Percentiles rank a stretch among this genome's conserved stretches.
These are phyloP conservation scores for Erucastrum elatum DNA, from an alignment of 345 rosid species.

Conservation along the genomic window DNA sequence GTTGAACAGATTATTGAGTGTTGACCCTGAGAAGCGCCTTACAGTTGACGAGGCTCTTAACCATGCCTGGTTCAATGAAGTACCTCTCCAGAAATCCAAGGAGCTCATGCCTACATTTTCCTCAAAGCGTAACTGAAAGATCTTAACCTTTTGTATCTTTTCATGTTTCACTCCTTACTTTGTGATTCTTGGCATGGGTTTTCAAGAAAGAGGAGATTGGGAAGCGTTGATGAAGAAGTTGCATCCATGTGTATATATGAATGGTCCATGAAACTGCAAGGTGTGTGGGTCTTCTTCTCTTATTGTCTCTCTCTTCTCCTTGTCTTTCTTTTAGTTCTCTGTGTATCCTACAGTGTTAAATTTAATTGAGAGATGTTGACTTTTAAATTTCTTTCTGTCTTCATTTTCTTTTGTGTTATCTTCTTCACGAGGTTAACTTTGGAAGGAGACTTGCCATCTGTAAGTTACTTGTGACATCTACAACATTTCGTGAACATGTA, in stretches of 20 bases:
- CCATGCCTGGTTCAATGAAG: slow-evolving; percentile 80
- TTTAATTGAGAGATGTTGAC: neutral
- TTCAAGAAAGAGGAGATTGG: slow-evolving; percentile 4
- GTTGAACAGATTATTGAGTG: slow-evolving; percentile 62
- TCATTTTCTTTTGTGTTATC: slow-evolving; percentile 35
- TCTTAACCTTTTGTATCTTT: slow-evolving; percentile 11
- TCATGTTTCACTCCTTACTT: neutral
- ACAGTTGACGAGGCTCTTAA: slow-evolving; percentile 75
- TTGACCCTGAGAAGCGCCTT: slow-evolving; percentile 77
- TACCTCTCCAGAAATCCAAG: slow-evolving; percentile 67
- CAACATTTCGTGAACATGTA: neutral
- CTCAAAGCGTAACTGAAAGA: slow-evolving; percentile 40
- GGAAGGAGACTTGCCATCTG: slow-evolving; percentile 27
- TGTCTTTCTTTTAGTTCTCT: neutral
- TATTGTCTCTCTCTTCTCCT: neutral
- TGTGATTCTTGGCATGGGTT: slow-evolving; percentile 26
- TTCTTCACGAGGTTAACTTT: slow-evolving; percentile 36
- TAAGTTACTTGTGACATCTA: slow-evolving; percentile 24
- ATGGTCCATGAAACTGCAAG: slow-evolving; percentile 29
- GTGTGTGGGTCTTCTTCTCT: slow-evolving; percentile 30
- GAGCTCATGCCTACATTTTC: slow-evolving; percentile 78
- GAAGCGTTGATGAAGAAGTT: neutral
- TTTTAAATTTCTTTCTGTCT: slow-evolving; percentile 12
- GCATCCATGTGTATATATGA: slow-evolving; percentile 26
- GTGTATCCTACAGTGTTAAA: slow-evolving; percentile 9